phyloP scores from a whole-genome alignment of 305 asterid genomes.

The Plantago coronopus region DNA sequence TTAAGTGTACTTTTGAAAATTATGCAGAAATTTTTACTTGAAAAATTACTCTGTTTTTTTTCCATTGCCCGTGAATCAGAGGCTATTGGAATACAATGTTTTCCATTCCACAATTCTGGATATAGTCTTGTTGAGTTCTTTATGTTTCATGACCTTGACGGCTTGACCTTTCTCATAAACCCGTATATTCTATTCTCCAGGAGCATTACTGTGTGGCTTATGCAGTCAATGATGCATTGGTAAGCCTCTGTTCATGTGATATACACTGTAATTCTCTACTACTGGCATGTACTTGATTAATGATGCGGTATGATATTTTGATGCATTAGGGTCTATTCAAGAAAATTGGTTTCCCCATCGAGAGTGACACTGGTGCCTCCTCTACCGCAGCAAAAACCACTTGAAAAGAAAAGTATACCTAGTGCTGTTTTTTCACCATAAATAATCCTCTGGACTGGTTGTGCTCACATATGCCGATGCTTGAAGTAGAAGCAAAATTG shows the following conservation, averaged over 20 bases:
- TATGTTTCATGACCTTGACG: background rate
- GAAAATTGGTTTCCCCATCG: conserved; percentile 62
- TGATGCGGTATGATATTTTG: conserved; percentile 8
- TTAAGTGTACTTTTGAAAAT: too few relatives aligned
- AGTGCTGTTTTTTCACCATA: conserved; percentile 13
- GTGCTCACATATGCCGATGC: background rate
- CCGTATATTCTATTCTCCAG: conserved; percentile 40
- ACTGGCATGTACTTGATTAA: background rate
- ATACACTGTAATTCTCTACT: conserved; percentile 5
- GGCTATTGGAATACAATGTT: too few relatives aligned
- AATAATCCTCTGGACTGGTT: background rate
- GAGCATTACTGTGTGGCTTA: conserved; percentile 91
- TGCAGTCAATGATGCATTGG: conserved; percentile 85
- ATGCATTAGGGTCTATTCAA: conserved; percentile 57
- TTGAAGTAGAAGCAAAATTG: too few relatives aligned
- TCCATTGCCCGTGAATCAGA: too few relatives aligned
- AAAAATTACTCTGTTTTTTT: too few relatives aligned
- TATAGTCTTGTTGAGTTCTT: background rate
- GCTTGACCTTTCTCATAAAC: conserved; percentile 4
- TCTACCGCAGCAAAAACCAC: conserved; percentile 24
- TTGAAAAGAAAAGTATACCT: conserved; percentile 8
- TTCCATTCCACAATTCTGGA: background rate
- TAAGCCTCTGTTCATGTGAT: conserved; percentile 27
- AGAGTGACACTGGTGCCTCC: conserved; percentile 25
- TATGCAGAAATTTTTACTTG: too few relatives aligned